Evolutionary conservation across 2,329 filamentous ascomycete genomes (phyloP).

Genomic region (Ophiostoma perfectum): DNA sequence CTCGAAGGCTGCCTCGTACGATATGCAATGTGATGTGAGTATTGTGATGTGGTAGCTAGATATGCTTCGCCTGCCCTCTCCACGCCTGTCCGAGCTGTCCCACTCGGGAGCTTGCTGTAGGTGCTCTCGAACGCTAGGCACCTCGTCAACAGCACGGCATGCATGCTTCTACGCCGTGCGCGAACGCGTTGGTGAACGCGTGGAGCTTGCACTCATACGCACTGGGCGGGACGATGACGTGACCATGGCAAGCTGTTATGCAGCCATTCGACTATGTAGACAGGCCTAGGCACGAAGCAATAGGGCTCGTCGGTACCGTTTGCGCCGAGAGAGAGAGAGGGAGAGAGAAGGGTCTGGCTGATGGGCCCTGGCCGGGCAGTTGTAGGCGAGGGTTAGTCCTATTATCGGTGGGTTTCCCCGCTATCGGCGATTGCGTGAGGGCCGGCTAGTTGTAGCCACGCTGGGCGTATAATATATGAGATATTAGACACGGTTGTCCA

Average conservation of each 20-base stretch:
- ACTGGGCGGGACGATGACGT: neutral
- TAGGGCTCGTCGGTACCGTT: neutral
- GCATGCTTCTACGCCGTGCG: too few species aligned
- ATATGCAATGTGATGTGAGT: neutral
- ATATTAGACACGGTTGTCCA: too few species aligned
- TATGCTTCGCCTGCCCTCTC: too few species aligned
- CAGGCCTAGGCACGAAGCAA: neutral
- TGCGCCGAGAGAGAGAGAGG: neutral
- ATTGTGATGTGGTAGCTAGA: too few species aligned
- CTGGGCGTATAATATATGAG: too few species aligned
- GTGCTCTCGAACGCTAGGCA: too few species aligned
- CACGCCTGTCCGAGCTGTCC: too few species aligned
- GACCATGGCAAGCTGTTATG: neutral
- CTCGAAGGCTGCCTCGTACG: neutral
- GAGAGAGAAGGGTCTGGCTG: neutral
- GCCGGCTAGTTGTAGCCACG: too few species aligned
- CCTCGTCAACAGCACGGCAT: too few species aligned
- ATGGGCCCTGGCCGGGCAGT: conserved; percentile 1
- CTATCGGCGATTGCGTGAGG: conserved; percentile 7
- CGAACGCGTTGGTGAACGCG: neutral
- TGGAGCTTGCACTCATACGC: neutral
- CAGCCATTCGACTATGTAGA: neutral
- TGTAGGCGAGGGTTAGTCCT: neutral
- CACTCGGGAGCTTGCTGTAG: too few species aligned
- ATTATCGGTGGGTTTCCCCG: conserved; percentile 5